Evolutionary conservation across 2,329 filamentous ascomycete genomes (phyloP).

Genomic region (Diaporthe australafricana): DNA sequence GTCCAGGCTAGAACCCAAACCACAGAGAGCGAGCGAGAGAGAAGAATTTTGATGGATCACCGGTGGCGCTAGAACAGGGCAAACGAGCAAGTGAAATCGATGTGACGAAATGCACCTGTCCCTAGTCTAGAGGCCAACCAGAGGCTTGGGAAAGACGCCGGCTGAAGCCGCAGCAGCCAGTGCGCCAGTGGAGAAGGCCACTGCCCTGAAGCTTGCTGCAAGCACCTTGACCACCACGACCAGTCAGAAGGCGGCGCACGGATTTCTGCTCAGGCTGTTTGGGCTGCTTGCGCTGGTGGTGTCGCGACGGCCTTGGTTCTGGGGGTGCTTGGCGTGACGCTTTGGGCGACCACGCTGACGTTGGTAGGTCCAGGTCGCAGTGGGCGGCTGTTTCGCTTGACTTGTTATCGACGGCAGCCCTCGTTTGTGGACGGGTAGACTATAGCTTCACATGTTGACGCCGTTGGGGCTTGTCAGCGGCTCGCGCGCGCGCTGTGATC

Average conservation of each 20-base stretch:
- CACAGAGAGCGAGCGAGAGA: background rate
- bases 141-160: conserved; percentile 26
- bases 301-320: background rate
- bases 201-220: conserved; percentile 15
- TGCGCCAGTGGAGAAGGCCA: conserved; percentile 11
- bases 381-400: conserved; percentile 9
- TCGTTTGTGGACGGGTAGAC: background rate
- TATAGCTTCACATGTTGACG: conserved; percentile 20
- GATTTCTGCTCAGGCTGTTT: background rate
- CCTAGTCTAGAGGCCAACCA: conserved; percentile 30
- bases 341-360: conserved; percentile 2
- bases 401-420: background rate
- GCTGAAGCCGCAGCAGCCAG: conserved; percentile 21
- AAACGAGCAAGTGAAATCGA: conserved; percentile 8
- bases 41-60: background rate
- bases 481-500: conserved; percentile 13
- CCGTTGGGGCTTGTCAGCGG: conserved; percentile 27
- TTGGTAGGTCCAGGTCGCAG: background rate
- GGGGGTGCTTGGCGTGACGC: conserved; percentile 17
- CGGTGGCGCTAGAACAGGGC: conserved; percentile 1
- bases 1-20: conserved; percentile 2
- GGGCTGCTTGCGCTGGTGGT: background rate
- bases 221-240: conserved; percentile 28
- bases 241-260: conserved; percentile 26
- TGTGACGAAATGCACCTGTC: conserved; percentile 27